Conservation (phyloP, 2,329 filamentous ascomycete genomes). For the Aspergillus calidoustus region DNA sequence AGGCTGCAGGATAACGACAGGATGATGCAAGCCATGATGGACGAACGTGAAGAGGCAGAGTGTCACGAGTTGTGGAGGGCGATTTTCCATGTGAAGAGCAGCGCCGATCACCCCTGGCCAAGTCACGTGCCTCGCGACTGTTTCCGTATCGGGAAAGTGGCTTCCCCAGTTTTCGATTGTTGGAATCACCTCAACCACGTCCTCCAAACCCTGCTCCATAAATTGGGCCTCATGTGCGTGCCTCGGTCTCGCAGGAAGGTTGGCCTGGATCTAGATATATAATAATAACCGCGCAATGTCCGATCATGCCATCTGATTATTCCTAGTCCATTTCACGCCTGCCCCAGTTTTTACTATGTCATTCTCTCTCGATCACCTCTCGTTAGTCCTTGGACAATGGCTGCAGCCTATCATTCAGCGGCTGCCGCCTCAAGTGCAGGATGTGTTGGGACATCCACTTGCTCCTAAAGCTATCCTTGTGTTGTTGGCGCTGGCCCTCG, state of each 20-base stretch:
- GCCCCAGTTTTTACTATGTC: constrained; percentile 21
- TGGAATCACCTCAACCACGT: constrained; percentile 8
- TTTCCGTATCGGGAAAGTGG: constrained; percentile 16
- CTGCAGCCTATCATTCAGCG: constrained; percentile 28
- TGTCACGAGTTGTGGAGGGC: background rate
- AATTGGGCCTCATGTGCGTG: constrained; percentile 6
- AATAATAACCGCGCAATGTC: constrained; percentile 3
- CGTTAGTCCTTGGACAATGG: constrained; percentile 32
- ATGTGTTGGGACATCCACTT: constrained; percentile 31
- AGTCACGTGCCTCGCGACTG: constrained; percentile 15
- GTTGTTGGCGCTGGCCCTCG: constrained; percentile 29
- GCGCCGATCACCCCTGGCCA: constrained; percentile 1
- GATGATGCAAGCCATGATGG: constrained; percentile 10
- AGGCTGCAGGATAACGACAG: constrained; percentile 4
- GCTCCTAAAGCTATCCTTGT: constrained; percentile 33
- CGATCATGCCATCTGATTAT: constrained; percentile 1
- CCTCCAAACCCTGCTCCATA: background rate
- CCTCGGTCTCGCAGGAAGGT: background rate
- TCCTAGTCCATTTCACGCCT: background rate
- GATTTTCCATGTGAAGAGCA: constrained; percentile 4
- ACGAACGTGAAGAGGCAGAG: background rate
- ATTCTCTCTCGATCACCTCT: constrained; percentile 17
- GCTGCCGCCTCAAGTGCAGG: constrained; percentile 35
- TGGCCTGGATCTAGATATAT: background rate
- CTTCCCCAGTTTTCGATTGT: constrained; percentile 11